Evolutionary conservation across 345 rosid species (phyloP).

Genomic region (Erodium maritimum): DNA sequence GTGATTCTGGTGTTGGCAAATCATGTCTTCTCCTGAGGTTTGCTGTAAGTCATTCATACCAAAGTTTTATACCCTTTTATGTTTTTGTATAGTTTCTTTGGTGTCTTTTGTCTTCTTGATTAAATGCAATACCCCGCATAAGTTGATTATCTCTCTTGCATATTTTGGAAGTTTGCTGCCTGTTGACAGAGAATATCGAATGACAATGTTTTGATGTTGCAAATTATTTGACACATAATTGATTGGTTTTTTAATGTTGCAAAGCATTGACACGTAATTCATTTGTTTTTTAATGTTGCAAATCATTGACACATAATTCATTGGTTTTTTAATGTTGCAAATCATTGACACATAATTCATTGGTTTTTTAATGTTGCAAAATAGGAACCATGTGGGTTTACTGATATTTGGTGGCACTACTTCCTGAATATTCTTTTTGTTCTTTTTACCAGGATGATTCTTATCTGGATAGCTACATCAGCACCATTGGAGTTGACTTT

Average conservation of each 20-base stretch:
- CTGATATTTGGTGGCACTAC: background rate
- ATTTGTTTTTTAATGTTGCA: too few species aligned
- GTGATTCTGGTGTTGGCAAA: slow-evolving; percentile 44
- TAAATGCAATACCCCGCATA: background rate
- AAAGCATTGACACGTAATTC: too few species aligned
- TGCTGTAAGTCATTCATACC: slow-evolving; percentile 29
- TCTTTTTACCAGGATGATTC: slow-evolving; percentile 46
- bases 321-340: too few species aligned
- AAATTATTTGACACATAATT: too few species aligned
- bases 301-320: too few species aligned
- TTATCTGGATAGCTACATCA: slow-evolving; percentile 58
- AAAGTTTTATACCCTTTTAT: background rate
- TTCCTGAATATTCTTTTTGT: background rate
- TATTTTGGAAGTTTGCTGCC: too few species aligned
- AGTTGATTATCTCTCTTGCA: too few species aligned
- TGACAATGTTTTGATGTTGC: background rate
- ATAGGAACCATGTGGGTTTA: background rate
- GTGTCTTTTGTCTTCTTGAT: background rate
- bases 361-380: background rate
- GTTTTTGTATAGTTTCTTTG: background rate
- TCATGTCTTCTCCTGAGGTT: slow-evolving; percentile 42
- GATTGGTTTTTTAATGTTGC: background rate
- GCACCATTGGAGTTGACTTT: slow-evolving; percentile 72
- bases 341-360: too few species aligned
- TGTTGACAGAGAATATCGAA: background rate